A percentile compares a stretch with the other conserved stretches of the same genome.
Evolutionary conservation across 1,284 basidiomycete genomes (phyloP).

Genomic region (Leccinum variabile): DNA sequence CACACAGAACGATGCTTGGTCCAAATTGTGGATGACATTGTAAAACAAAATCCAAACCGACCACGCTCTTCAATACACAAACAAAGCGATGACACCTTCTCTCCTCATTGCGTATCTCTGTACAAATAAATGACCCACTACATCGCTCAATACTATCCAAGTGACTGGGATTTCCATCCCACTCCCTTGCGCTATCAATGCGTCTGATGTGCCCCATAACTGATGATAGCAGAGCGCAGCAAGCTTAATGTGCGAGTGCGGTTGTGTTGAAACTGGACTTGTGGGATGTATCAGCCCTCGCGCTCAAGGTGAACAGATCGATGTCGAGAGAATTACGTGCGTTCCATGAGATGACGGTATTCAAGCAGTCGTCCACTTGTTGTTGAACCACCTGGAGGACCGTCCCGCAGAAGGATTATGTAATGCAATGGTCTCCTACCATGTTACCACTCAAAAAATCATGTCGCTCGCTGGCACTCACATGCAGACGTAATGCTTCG

Average conservation of each 20-base stretch:
- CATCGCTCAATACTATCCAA: background rate
- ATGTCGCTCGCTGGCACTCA: slow-evolving; percentile 9
- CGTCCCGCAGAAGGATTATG: slow-evolving; percentile 17
- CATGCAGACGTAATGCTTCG: slow-evolving; percentile 21
- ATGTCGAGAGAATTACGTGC: background rate
- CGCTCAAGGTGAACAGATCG: background rate
- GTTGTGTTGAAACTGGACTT: background rate
- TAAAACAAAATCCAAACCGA: slow-evolving; percentile 67
- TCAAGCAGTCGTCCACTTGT: background rate
- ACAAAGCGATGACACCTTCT: slow-evolving; percentile 42
- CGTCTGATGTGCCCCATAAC: background rate
- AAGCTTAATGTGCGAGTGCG: too few relatives aligned
- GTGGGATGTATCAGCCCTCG: background rate
- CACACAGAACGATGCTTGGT: slow-evolving; percentile 54
- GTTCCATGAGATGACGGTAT: background rate
- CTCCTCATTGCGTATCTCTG: too few relatives aligned
- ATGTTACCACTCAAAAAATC: slow-evolving; percentile 17
- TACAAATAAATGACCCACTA: background rate
- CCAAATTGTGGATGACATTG: slow-evolving; percentile 71
- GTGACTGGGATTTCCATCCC: background rate
- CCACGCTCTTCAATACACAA: slow-evolving; percentile 56
- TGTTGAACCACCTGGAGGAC: background rate
- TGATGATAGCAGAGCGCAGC: background rate
- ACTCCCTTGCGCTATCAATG: background rate
- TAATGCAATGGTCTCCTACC: slow-evolving; percentile 11